Evolutionary conservation across 352 stramenopile genomes (phyloP).

Genomic region (Aphanomyces euteiches): DNA sequence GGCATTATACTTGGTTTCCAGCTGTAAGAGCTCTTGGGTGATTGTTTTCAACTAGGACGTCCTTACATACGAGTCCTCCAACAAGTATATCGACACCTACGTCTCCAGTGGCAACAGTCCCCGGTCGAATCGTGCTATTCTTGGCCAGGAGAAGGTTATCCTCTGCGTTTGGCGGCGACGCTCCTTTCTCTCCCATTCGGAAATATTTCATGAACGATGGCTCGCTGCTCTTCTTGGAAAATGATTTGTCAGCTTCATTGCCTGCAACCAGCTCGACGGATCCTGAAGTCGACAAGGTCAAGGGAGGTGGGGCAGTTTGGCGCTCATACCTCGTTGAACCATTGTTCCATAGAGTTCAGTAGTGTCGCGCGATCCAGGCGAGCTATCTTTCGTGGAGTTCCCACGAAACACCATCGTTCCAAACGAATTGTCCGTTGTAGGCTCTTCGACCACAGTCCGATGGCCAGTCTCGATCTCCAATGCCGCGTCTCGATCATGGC

Average conservation of each 20-base stretch:
- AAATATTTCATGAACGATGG: constrained; percentile 86
- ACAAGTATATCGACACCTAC: constrained; percentile 19
- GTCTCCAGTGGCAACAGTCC: constrained; percentile 26
- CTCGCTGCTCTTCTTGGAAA: constrained; percentile 33
- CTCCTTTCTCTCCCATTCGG: constrained; percentile 32
- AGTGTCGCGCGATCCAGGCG: constrained; percentile 40
- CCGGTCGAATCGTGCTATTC: constrained; percentile 24
- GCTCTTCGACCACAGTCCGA: constrained; percentile 49
- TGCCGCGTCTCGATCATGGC: constrained; percentile 40
- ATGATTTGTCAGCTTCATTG: constrained; percentile 26
- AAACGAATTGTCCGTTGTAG: constrained; percentile 48
- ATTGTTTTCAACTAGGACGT: constrained; percentile 30
- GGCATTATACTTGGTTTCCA: constrained; percentile 54
- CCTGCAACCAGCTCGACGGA: constrained; percentile 22
- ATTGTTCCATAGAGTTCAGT: constrained; percentile 64
- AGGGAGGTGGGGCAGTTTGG: background rate
- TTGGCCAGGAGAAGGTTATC: constrained; percentile 34
- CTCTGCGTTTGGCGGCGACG: constrained; percentile 30
- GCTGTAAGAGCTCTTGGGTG: constrained; percentile 48
- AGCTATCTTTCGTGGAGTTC: background rate
- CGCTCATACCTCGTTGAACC: constrained; percentile 32
- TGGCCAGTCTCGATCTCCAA: constrained; percentile 42
- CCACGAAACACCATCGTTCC: constrained; percentile 35
- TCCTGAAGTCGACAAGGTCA: constrained; percentile 21
- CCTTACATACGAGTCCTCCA: constrained; percentile 24